Evolutionary conservation across 768 basidiomycete species (phyloP).

Genomic region (Clathrus columnatus): DNA sequence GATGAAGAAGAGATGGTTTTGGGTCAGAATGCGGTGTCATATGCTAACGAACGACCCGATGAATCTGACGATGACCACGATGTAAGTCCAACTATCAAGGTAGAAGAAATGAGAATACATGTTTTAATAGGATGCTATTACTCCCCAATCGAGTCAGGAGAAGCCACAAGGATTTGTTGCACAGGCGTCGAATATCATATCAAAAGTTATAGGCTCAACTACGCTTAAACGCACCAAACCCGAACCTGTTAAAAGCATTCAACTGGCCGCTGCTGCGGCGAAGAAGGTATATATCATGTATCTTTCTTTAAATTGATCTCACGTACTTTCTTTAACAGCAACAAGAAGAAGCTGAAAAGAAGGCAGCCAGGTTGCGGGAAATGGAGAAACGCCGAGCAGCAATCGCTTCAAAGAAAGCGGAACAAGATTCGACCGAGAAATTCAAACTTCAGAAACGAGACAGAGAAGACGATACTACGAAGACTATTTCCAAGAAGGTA

Average conservation of each 20-base stretch:
- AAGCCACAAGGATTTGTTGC: constrained; percentile 42
- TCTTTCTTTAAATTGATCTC: background rate
- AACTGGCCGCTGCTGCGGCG: constrained; percentile 72
- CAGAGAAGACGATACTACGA: constrained; percentile 67
- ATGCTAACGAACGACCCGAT: background rate
- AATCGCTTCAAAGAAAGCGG: constrained; percentile 60
- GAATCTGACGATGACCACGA: background rate
- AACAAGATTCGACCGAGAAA: constrained; percentile 65
- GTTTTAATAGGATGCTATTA: background rate
- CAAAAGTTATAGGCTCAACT: constrained; percentile 12
- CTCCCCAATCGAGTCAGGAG: background rate
- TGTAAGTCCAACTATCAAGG: background rate
- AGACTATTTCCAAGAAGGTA: constrained; percentile 60
- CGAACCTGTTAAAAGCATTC: constrained; percentile 67
- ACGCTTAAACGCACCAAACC: constrained; percentile 66
- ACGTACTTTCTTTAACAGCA: constrained; percentile 41
- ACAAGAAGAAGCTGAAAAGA: constrained; percentile 82
- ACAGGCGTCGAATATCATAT: constrained; percentile 53
- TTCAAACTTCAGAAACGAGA: constrained; percentile 77
- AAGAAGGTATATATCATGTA: constrained; percentile 60
- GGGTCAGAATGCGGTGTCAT: background rate
- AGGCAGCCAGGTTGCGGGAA: constrained; percentile 61
- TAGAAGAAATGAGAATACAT: background rate
- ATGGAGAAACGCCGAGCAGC: constrained; percentile 75
- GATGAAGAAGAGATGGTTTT: background rate